Conservation (phyloP, 2,329 filamentous ascomycete species). For the Bipolaris gigantea region DNA sequence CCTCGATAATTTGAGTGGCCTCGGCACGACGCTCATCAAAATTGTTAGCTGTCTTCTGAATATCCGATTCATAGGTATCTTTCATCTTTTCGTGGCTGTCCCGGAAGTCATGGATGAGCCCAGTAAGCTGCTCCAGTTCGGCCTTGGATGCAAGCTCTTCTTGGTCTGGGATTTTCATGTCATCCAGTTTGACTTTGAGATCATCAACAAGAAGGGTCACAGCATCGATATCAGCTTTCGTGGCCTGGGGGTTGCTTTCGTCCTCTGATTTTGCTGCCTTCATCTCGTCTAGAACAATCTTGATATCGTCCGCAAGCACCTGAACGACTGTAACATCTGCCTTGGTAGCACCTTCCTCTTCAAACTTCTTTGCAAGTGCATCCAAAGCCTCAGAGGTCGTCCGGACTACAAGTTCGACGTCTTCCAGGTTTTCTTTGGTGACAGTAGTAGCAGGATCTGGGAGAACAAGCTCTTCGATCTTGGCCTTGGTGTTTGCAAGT, state of each 20-base stretch:
- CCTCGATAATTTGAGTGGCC: constrained; percentile 74
- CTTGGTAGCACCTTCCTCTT: constrained; percentile 70
- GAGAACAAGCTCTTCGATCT: constrained; percentile 75
- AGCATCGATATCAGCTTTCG: constrained; percentile 78
- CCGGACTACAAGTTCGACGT: constrained; percentile 67
- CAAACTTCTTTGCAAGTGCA: constrained; percentile 66
- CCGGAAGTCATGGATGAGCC: constrained; percentile 55
- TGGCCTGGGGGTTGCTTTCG: constrained; percentile 63
- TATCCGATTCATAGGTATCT: constrained; percentile 72
- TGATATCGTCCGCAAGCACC: constrained; percentile 76
- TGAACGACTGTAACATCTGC: constrained; percentile 79
- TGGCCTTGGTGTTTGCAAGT: constrained; percentile 83
- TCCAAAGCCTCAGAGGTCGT: constrained; percentile 76
- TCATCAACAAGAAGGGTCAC: constrained; percentile 82
- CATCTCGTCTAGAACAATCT: constrained; percentile 71
- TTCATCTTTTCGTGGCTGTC: constrained; percentile 67
- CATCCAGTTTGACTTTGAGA: constrained; percentile 76
- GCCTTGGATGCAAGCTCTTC: constrained; percentile 74
- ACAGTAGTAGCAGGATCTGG: constrained; percentile 70
- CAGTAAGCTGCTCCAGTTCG: constrained; percentile 68
- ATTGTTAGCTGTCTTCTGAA: constrained; percentile 73
- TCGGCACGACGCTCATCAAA: constrained; percentile 85
- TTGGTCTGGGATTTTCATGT: constrained; percentile 70
- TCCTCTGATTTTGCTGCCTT: constrained; percentile 53
- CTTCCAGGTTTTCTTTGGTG: constrained; percentile 61